Percentiles rank a stretch among this genome's conserved stretches.
Conservation (phyloP, 2,329 filamentous ascomycete genomes). For the Calonectria crousiana region DNA sequence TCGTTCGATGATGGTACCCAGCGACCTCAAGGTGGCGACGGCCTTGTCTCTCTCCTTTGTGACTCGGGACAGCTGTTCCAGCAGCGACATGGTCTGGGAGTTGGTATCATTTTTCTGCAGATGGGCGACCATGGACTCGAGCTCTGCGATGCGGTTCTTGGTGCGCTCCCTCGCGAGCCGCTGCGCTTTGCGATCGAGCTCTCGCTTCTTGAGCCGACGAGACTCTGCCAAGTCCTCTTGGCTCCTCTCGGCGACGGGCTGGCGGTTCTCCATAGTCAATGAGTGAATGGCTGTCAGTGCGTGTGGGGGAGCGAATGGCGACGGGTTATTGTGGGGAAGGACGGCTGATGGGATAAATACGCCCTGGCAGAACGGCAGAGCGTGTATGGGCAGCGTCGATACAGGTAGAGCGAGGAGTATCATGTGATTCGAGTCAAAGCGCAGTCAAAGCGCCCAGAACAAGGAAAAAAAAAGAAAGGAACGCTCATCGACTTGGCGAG, state of each 20-base stretch:
- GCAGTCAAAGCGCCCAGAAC: background rate
- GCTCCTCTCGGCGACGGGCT: background rate
- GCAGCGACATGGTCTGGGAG: slow-evolving; percentile 37
- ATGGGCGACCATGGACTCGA: slow-evolving; percentile 46
- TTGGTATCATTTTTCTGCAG: slow-evolving; percentile 42
- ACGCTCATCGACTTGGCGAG: background rate
- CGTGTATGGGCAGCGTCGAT: too few species aligned
- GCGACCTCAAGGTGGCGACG: slow-evolving; percentile 27
- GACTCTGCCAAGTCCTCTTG: slow-evolving; percentile 27
- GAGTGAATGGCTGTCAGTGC: background rate
- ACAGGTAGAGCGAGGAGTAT: background rate
- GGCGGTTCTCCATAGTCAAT: background rate
- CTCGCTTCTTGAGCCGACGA: slow-evolving; percentile 45
- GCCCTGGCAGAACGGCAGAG: background rate
- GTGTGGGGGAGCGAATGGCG: background rate
- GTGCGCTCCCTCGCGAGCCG: slow-evolving; percentile 47
- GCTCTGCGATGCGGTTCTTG: slow-evolving; percentile 46
- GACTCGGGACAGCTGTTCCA: slow-evolving; percentile 42
- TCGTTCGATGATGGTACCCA: slow-evolving; percentile 31
- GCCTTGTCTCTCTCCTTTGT: slow-evolving; percentile 42
- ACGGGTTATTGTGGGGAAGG: slow-evolving; percentile 1
- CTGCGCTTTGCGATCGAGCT: slow-evolving; percentile 49
- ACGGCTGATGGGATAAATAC: background rate
- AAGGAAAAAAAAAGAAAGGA: slow-evolving; percentile 6
- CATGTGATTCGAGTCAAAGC: slow-evolving; percentile 6